These are phyloP conservation scores for Hydnum rufescens DNA, from an alignment of 768 basidiomycete genomes.

Conservation along the genomic window DNA sequence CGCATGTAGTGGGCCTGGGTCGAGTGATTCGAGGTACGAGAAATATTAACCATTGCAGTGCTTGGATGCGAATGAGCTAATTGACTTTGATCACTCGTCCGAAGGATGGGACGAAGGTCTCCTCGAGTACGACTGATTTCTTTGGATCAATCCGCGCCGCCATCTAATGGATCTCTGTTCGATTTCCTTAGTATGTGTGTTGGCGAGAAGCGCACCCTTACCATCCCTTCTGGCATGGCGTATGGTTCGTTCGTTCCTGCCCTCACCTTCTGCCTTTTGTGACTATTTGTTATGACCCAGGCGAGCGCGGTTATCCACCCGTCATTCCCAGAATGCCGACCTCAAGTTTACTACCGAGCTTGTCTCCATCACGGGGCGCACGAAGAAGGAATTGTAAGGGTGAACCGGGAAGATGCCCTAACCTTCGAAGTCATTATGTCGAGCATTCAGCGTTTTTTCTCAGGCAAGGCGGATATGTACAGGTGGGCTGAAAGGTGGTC, in stretches of 20 bases:
- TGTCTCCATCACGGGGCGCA: constrained; percentile 29
- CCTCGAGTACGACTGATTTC: constrained; percentile 17
- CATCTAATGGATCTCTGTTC: no score
- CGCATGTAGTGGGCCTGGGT: constrained; percentile 41
- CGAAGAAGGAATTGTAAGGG: not conserved
- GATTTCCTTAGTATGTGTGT: constrained; percentile 63
- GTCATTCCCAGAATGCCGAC: constrained; percentile 59
- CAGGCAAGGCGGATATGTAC: no score
- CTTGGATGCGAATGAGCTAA: no score
- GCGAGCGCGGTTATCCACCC: constrained; percentile 50
- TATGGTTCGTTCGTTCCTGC: constrained; percentile 41
- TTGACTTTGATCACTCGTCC: not conserved
- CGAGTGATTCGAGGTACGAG: constrained; percentile 60
- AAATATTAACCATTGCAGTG: no score
- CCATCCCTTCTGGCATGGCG: constrained; percentile 59
- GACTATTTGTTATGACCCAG: constrained; percentile 19
- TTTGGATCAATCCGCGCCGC: no score
- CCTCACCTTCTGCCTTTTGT: no score
- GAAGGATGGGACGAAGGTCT: constrained; percentile 64
- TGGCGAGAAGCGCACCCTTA: constrained; percentile 71
- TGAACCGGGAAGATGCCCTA: no score
- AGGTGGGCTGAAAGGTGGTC: no score
- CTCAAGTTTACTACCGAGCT: constrained; percentile 80
- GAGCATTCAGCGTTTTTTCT: no score
- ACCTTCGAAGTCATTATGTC: no score